Evolutionary conservation across 2,329 filamentous ascomycete species (phyloP).

Genomic region (Exserohilum turcica): DNA sequence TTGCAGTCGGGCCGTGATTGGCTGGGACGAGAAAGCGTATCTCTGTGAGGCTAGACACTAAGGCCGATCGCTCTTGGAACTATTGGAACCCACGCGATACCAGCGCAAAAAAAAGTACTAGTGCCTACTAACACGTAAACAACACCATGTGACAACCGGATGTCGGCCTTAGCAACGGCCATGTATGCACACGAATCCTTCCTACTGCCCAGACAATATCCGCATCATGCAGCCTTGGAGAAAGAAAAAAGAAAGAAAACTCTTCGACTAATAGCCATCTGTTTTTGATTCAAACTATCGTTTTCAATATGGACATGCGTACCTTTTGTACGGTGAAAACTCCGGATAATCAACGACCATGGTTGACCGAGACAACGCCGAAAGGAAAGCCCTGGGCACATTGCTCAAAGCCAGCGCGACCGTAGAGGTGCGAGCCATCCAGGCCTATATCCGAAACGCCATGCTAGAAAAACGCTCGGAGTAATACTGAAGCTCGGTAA

Average conservation of each 20-base stretch:
- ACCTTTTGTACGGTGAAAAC: constrained; percentile 5
- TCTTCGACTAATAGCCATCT: background rate
- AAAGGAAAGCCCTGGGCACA: constrained; percentile 4
- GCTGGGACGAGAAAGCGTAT: constrained; percentile 5
- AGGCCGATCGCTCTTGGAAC: constrained; percentile 6
- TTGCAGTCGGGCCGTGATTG: constrained; percentile 3
- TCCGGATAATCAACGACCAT: background rate
- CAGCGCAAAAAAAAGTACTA: background rate
- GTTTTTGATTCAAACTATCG: constrained; percentile 5
- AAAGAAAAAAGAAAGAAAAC: too few relatives aligned
- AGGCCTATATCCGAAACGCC: constrained; percentile 25
- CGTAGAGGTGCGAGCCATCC: background rate
- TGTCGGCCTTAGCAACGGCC: background rate
- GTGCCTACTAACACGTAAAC: background rate
- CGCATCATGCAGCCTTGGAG: too few relatives aligned
- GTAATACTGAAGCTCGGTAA: constrained; percentile 1
- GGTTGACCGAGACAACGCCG: background rate
- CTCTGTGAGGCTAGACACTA: background rate
- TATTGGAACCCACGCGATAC: constrained; percentile 6
- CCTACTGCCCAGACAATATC: background rate
- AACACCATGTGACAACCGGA: background rate
- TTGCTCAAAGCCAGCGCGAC: constrained; percentile 2
- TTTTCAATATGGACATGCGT: constrained; percentile 8
- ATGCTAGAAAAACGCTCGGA: constrained; percentile 16
- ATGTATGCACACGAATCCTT: background rate